Base-by-base conservation (phyloP, 2,329 filamentous ascomycete species). In the Fusarium buharicum region DNA sequence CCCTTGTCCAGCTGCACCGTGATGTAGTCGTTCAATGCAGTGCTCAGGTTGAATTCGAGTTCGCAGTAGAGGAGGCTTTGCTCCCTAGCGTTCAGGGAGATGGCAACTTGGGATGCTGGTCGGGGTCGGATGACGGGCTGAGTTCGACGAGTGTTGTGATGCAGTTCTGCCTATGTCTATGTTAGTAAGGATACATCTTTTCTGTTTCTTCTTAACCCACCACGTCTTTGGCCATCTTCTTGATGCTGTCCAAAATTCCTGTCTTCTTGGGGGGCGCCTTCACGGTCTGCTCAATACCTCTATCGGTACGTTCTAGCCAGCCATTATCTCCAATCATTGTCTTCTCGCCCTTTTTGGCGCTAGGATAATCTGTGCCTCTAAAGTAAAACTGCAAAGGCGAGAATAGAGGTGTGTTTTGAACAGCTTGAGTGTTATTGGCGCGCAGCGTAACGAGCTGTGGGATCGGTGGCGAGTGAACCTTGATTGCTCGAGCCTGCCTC, bases 51-150 rank as follows among this genome's bases (percentile, higher is more conserved):
- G 63, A 80, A 87, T 68, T 86, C 84, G 8, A 87, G 78, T 70
- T 87, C 84, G 69, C 83, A 84, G 70, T 85, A 86, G 8, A 87
- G 71, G 9, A 87, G 78, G 45, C 81, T 83, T 68, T 87, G 85
- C 72, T 86, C 84, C 38, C 84, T 81, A 1, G 83, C 76, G 66
- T 80, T 75, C 4, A 87, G 77, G 0, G 84, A 85, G 62, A 86
- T 82, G 18, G 74, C 71, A 4, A 83, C 67, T 13, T 74, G 74
- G 13, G 75, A 66, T 27, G 65, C 59, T 13, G 55, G 59, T 13
- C 68, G 62, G 16, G 72, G 69, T 40, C 74, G 77, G 7, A 72
- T 61, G 10, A 64, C 64, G 3, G 71, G 69, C 34, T 74, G 73
- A 6, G 70, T 56, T 18, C 75, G 73, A 44, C 76, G 74, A 33